A percentile compares a stretch with the other conserved stretches of the same genome.
These are phyloP conservation scores for Candida smagusa DNA, from an alignment of 1,139 yeast species.

Conservation along the genomic window DNA sequence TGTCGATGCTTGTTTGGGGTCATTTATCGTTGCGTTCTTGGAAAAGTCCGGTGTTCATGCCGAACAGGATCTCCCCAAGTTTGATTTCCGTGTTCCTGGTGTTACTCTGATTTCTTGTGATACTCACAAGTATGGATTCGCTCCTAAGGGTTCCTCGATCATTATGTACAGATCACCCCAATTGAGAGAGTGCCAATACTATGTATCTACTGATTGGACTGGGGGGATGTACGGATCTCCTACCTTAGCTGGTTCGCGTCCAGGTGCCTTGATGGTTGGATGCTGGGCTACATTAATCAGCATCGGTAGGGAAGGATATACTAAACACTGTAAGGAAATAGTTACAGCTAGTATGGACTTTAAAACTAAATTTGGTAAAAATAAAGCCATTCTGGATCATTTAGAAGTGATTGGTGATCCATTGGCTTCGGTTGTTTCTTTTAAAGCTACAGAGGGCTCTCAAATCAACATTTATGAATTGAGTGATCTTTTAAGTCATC, in stretches of 20 bases:
- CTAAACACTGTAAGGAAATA: conserved; percentile 61
- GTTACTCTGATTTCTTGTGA: conserved; percentile 98
- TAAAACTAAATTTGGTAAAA: conserved; percentile 41
- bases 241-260: conserved; percentile 93
- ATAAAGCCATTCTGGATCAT: conserved; percentile 37
- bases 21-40: conserved; percentile 82
- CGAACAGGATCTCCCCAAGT: conserved; percentile 46
- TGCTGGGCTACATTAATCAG: conserved; percentile 92
- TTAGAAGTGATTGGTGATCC: conserved; percentile 80
- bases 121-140: conserved; percentile 96
- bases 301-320: conserved; percentile 80
- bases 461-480: conserved; percentile 66
- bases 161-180: conserved; percentile 76
- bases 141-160: conserved; percentile 93
- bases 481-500: conserved; percentile 61
- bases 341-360: conserved; percentile 61
- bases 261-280: conserved; percentile 95
- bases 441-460: conserved; percentile 44
- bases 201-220: conserved; percentile 78
- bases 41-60: conserved; percentile 59
- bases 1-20: conserved; percentile 94
- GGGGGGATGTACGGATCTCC: conserved; percentile 98
- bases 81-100: conserved; percentile 87
- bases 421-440: conserved; percentile 73
- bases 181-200: conserved; percentile 80